These are phyloP conservation scores for Magnusiomyces paraingens DNA, from an alignment of 1,139 yeast genomes.

Conservation along the genomic window DNA sequence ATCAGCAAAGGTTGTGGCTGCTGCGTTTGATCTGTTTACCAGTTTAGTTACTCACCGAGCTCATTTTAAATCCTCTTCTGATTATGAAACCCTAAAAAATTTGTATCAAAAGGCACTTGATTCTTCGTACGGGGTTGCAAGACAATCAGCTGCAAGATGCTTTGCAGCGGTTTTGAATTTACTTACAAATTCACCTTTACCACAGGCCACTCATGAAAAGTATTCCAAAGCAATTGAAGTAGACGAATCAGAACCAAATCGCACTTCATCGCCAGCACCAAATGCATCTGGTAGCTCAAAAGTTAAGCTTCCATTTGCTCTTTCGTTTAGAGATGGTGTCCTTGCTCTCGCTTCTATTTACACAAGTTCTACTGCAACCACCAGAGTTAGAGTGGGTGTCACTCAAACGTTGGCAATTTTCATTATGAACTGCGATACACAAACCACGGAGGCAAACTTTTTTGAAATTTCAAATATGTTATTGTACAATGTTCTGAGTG, in stretches of 20 bases:
- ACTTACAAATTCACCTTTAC: conserved; percentile 22
- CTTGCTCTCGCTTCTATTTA: conserved; percentile 20
- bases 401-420: conserved; percentile 27
- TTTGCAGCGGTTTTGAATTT: conserved; percentile 26
- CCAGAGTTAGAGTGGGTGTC: conserved; percentile 28
- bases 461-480: conserved; percentile 23
- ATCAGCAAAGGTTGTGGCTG: conserved; percentile 29
- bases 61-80: conserved; percentile 27
- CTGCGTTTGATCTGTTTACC: conserved; percentile 27
- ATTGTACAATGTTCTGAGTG: conserved; percentile 21
- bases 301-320: conserved; percentile 14
- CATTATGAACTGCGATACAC: conserved; percentile 21
- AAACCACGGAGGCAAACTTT: conserved; percentile 26
- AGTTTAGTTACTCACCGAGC: conserved; percentile 20
- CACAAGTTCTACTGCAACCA: conserved; percentile 18
- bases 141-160: conserved; percentile 31
- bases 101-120: conserved; percentile 28
- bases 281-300: conserved; percentile 7
- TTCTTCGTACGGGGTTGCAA: conserved; percentile 24
- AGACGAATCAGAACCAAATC: conserved; percentile 20
- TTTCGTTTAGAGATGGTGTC: conserved; percentile 23
- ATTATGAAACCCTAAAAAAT: conserved; percentile 28
- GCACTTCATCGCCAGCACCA: conserved; percentile 10
- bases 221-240: conserved; percentile 17
- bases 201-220: conserved; percentile 20